phyloP scores from a whole-genome alignment of 2,329 filamentous ascomycete genomes.

The Aureobasidium sp. region DNA sequence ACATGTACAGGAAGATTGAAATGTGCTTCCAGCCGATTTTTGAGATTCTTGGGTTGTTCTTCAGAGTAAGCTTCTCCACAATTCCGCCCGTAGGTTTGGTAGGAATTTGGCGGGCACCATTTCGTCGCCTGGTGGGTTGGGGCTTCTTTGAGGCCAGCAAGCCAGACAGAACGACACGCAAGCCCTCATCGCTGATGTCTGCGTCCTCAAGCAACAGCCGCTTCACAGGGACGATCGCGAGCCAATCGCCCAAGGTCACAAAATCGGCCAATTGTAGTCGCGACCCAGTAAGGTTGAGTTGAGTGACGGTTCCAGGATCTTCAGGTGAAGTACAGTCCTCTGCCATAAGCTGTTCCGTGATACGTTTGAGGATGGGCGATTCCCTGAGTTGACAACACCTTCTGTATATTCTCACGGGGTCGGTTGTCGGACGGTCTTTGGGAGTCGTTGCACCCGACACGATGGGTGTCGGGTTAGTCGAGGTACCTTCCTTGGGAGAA shows the following conservation, averaged over 20 bases:
- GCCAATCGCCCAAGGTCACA: slow-evolving; percentile 82
- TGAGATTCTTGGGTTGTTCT: slow-evolving; percentile 80
- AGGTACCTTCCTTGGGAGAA: slow-evolving; percentile 25
- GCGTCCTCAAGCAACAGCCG: slow-evolving; percentile 83
- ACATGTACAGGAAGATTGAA: slow-evolving; percentile 83
- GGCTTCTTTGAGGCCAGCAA: slow-evolving; percentile 71
- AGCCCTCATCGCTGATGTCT: slow-evolving; percentile 75
- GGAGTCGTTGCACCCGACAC: slow-evolving; percentile 24
- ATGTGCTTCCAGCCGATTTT: slow-evolving; percentile 87
- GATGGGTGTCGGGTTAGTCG: slow-evolving; percentile 20
- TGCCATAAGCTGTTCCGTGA: slow-evolving; percentile 78
- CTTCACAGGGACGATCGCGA: slow-evolving; percentile 85
- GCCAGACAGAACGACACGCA: slow-evolving; percentile 79
- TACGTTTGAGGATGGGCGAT: slow-evolving; percentile 82
- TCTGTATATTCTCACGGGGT: slow-evolving; percentile 86
- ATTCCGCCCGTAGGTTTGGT: slow-evolving; percentile 54
- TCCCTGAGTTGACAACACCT: slow-evolving; percentile 91
- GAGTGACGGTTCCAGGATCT: slow-evolving; percentile 68
- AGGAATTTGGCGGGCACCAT: slow-evolving; percentile 21
- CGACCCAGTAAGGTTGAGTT: slow-evolving; percentile 77
- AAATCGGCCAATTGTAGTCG: slow-evolving; percentile 77
- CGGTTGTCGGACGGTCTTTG: slow-evolving; percentile 68
- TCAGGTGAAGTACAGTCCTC: slow-evolving; percentile 57
- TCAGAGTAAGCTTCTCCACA: slow-evolving; percentile 78
- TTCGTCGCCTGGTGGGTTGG: slow-evolving; percentile 30